phyloP scores from a whole-genome alignment of 371 early-diverging fungal genomes.

The Batrachochytrium dendrobatidis region DNA sequence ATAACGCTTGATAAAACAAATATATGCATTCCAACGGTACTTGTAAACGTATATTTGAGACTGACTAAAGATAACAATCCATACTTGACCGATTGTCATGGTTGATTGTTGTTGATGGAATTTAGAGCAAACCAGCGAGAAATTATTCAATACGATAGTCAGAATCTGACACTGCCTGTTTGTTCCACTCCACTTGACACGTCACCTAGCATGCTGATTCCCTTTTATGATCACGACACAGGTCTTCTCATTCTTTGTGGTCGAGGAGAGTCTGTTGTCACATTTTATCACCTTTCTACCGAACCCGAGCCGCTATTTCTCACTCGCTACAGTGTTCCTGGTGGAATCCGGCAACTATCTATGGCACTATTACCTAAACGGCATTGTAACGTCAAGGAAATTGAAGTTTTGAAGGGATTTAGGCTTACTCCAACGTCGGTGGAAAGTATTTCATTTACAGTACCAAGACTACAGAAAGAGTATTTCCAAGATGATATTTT shows the following conservation, averaged over 20 bases:
- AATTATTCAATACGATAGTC: constrained; percentile 47
- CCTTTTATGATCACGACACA: constrained; percentile 61
- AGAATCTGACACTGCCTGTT: constrained; percentile 36
- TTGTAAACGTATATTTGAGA: too few relatives aligned
- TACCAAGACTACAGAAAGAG: constrained; percentile 69
- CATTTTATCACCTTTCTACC: not conserved
- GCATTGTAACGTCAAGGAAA: constrained; percentile 49
- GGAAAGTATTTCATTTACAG: constrained; percentile 60
- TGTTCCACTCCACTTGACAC: constrained; percentile 50
- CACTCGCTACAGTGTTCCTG: not conserved
- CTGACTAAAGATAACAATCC: too few relatives aligned
- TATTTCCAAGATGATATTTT: constrained; percentile 84
- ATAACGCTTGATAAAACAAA: constrained; percentile 2
- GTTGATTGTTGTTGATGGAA: not conserved
- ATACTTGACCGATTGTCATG: not conserved
- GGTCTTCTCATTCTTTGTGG: constrained; percentile 56
- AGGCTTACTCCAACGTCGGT: constrained; percentile 59
- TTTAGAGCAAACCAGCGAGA: constrained; percentile 54
- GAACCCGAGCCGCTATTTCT: not conserved
- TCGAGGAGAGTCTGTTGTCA: constrained; percentile 20
- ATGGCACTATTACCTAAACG: constrained; percentile 56
- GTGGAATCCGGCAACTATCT: not conserved
- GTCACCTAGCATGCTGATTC: constrained; percentile 66
- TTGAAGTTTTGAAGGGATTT: constrained; percentile 62
- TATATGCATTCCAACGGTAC: not conserved